Percentiles rank a stretch among this genome's conserved stretches.
These are phyloP conservation scores for Cytauxzoon felis DNA, from an alignment of 169 alveolate species.

Conservation along the genomic window DNA sequence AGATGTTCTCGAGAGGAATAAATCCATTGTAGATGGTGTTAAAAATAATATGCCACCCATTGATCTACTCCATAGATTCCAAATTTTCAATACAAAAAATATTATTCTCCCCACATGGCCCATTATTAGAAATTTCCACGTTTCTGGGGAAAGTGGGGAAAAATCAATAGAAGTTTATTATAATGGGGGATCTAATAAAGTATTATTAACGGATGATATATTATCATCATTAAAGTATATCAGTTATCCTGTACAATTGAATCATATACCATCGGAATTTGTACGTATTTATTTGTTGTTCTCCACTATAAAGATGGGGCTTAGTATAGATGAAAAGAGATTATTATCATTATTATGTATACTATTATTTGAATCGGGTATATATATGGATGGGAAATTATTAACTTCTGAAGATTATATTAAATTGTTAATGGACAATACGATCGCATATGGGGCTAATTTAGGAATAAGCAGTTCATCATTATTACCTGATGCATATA, in stretches of 20 bases:
- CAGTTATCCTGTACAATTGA: conserved; percentile 58
- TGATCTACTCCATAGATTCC: conserved; percentile 29
- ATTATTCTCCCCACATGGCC: conserved; percentile 43
- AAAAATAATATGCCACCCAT: conserved; percentile 52
- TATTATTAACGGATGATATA: not conserved
- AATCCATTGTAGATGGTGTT: conserved; percentile 38
- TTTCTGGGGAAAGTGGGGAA: not conserved
- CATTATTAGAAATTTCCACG: conserved; percentile 36
- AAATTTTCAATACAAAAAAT: conserved; percentile 31
- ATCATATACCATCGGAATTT: conserved; percentile 65
- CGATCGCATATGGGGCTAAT: conserved; percentile 58
- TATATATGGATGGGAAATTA: conserved; percentile 6
- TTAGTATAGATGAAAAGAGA: conserved; percentile 36
- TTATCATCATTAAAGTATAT: conserved; percentile 29
- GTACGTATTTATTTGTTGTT: conserved; percentile 60
- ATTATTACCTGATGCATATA: conserved; percentile 45
- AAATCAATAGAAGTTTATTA: conserved; percentile 8
- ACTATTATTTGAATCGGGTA: conserved; percentile 62
- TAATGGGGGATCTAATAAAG: not conserved
- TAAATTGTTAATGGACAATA: conserved; percentile 43
- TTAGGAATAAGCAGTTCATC: conserved; percentile 54
- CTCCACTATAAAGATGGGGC: conserved; percentile 31
- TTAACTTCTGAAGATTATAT: conserved; percentile 57
- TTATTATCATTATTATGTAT: conserved; percentile 51
- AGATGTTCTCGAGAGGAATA: conserved; percentile 48